Evolutionary conservation across 1,284 basidiomycete genomes (phyloP).

Genomic region (Cutaneotrichosporon cavernicola): DNA sequence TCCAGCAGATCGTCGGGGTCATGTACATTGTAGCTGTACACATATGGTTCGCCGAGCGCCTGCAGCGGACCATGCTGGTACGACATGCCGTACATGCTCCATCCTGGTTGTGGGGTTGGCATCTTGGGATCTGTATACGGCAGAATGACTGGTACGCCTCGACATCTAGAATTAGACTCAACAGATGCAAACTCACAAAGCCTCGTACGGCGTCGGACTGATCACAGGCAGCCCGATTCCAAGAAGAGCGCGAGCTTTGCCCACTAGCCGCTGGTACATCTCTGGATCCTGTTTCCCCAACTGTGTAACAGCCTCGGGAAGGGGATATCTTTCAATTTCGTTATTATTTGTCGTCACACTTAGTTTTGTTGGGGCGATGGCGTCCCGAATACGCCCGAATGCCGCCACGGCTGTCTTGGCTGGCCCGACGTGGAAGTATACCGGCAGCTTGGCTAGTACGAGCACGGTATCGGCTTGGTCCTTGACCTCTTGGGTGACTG

Average conservation of each 20-base stretch:
- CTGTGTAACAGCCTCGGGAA: conserved; percentile 40
- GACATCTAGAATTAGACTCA: conserved; percentile 21
- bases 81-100: conserved; percentile 5
- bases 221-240: conserved; percentile 46
- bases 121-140: conserved; percentile 27
- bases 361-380: conserved; percentile 27
- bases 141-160: conserved; percentile 48
- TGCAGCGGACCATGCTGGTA: conserved; percentile 46
- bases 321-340: conserved; percentile 20
- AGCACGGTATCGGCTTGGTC: conserved; percentile 37
- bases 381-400: not conserved
- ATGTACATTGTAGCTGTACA: conserved; percentile 39
- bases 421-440: conserved; percentile 19
- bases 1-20: conserved; percentile 33
- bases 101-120: not conserved
- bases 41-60: conserved; percentile 44
- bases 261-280: conserved; percentile 39
- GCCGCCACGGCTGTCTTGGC: not conserved
- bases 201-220: conserved; percentile 42
- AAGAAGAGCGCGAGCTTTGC: conserved; percentile 38
- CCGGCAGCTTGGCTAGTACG: conserved; percentile 40
- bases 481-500: conserved; percentile 32
- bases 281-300: conserved; percentile 31
- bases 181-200: not conserved
- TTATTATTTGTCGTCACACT: conserved; percentile 36